Base-by-base conservation (phyloP, 805 yeast species). In the Lachancea fermentati region DNA sequence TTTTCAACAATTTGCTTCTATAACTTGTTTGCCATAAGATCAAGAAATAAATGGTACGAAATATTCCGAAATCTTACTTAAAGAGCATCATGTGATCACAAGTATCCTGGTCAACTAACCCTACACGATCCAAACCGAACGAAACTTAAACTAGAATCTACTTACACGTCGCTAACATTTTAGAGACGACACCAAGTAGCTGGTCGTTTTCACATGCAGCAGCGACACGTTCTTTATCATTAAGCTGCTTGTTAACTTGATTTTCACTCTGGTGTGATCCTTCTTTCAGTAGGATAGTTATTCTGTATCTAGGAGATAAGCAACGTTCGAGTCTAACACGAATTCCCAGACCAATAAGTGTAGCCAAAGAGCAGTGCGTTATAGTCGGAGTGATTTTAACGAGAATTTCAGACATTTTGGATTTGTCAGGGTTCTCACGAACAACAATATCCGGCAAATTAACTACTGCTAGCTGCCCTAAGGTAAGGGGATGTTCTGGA, bases 201-300 rank as follows among this genome's bases (percentile, higher is more conserved):
- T 93, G 98, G 42, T 85, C 95, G 55, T 93, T 93, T 57, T 93
- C 98, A 62, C 97, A 89, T 0, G 99, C 99, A 19, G 98, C 98
- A 24, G 96, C 94, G 0, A 93, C 97, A 46, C 99, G 71, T 64
- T 93, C 99, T 65, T 93, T 93, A 59, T 93, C 99, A 57, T 93
- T 93, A 45, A 93, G 72, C 65, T 93, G 99, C 58, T 91, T 91
- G 64, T 93, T 93, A 16, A 93, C 97, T 58, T 93, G 98, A 49
- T 76, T 76, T 59, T 93, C 98, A 57, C 95, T 85, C 61, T 93
- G 97, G 59, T 93, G 99, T 1, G 95, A 77, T 1, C 97, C 97
- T 52, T 86, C 85, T 55, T 89, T 88, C 36, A 93, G 75, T 30
- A 83, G 65, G 22, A 93, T 83, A 11, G 79, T 75, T 43, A 87